These are phyloP conservation scores for Colletotrichum truncatum DNA, from an alignment of 2,329 filamentous ascomycete genomes.

Conservation along the genomic window DNA sequence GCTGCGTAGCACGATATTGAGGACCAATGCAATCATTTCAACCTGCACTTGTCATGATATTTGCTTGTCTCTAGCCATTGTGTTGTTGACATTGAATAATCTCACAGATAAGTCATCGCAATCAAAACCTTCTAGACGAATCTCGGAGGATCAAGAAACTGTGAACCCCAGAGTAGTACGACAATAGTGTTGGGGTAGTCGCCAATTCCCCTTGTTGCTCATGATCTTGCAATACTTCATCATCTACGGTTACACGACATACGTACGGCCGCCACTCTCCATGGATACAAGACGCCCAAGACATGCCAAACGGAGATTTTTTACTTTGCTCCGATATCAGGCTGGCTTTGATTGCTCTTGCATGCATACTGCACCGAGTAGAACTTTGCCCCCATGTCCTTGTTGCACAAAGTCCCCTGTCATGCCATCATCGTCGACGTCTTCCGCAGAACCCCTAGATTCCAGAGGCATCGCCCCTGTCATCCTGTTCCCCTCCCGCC, in stretches of 20 bases:
- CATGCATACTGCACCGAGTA: neutral
- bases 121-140: too few species aligned
- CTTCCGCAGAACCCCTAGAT: constrained; percentile 19
- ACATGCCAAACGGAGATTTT: neutral
- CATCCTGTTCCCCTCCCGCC: neutral
- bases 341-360: neutral
- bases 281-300: neutral
- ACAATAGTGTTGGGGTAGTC: too few species aligned
- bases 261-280: neutral
- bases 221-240: too few species aligned
- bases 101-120: too few species aligned
- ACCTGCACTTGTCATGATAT: too few species aligned
- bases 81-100: too few species aligned
- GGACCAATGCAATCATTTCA: too few species aligned
- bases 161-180: too few species aligned
- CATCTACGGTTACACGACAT: constrained; percentile 4
- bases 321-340: neutral
- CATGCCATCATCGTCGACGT: constrained; percentile 22
- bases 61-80: too few species aligned
- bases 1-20: too few species aligned
- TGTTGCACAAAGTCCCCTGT: constrained; percentile 8
- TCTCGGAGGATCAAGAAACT: too few species aligned
- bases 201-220: too few species aligned
- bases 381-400: neutral
- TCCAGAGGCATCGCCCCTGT: constrained; percentile 21